Evolutionary conservation across 129 eudicot species (phyloP).

Genomic region (Lactuca sativa): DNA sequence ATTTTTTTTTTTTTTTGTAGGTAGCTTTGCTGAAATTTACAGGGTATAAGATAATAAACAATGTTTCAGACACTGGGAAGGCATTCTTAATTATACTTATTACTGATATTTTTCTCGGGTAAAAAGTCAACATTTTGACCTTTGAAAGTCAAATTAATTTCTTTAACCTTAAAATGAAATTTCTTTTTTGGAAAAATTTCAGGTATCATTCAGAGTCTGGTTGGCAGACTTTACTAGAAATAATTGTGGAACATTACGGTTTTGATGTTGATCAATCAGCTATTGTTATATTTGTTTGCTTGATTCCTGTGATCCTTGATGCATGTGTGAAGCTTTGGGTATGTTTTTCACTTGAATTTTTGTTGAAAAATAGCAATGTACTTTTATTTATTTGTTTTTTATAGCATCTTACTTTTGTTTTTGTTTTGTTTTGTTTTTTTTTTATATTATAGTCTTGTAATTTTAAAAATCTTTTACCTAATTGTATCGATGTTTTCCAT

Average conservation of each 20-base stretch:
- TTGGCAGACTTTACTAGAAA: slow-evolving; percentile 84
- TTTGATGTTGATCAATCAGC: slow-evolving; percentile 81
- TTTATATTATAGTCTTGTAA: too few species aligned
- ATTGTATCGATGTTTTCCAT: too few species aligned
- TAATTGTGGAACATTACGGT: slow-evolving; percentile 87
- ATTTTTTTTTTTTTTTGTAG: slow-evolving; percentile 43
- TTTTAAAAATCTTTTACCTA: too few species aligned
- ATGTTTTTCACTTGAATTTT: slow-evolving; percentile 27
- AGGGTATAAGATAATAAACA: slow-evolving; percentile 87
- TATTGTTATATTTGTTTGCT: slow-evolving; percentile 69
- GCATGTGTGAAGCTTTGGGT: slow-evolving; percentile 98
- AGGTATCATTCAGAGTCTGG: slow-evolving; percentile 98
- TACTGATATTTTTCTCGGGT: slow-evolving; percentile 95
- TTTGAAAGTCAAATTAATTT: slow-evolving; percentile 8
- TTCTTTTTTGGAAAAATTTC: slow-evolving; percentile 23
- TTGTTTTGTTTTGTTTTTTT: background rate
- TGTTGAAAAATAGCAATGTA: background rate
- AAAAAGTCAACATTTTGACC: slow-evolving; percentile 23
- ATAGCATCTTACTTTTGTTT: too few species aligned
- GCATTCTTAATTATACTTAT: slow-evolving; percentile 82
- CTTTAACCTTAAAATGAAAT: background rate
- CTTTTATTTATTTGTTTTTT: background rate
- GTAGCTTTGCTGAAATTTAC: slow-evolving; percentile 96
- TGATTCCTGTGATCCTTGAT: slow-evolving; percentile 78
- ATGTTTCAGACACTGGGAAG: slow-evolving; percentile 87